Percentiles rank a stretch among this genome's conserved stretches.
phyloP scores from a whole-genome alignment of 495 filamentous ascomycete species.

The Xylaria castorea region DNA sequence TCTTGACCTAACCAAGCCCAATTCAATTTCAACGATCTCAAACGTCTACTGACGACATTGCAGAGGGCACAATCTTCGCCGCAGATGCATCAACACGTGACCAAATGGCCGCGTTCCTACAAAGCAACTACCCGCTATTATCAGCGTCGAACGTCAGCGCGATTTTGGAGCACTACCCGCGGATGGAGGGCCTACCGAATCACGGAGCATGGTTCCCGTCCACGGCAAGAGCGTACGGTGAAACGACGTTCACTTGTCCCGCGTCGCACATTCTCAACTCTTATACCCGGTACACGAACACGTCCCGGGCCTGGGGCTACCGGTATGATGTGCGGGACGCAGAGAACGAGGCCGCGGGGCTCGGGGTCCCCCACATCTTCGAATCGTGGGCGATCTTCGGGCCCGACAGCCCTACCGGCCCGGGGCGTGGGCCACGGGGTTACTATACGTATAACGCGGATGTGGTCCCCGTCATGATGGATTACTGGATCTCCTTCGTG shows the following conservation, averaged over 20 bases:
- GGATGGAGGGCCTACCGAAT: constrained; percentile 32
- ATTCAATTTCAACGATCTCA: not conserved
- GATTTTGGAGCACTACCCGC: constrained; percentile 44
- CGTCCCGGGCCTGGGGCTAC: constrained; percentile 39
- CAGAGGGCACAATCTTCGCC: constrained; percentile 60
- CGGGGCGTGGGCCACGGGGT: constrained; percentile 30
- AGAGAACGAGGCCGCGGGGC: constrained; percentile 30
- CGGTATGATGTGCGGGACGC: constrained; percentile 42
- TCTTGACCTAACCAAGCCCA: not conserved
- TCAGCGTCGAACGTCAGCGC: constrained; percentile 54
- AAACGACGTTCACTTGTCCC: constrained; percentile 70
- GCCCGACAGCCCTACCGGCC: constrained; percentile 40
- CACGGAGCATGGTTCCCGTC: constrained; percentile 49
- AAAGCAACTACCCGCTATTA: constrained; percentile 52
- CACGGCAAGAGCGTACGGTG: constrained; percentile 62
- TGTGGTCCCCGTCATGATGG: constrained; percentile 47
- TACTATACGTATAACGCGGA: constrained; percentile 47
- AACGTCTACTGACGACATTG: not conserved
- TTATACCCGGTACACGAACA: constrained; percentile 25
- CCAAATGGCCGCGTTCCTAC: constrained; percentile 57
- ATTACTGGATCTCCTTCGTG: constrained; percentile 53
- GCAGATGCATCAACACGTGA: constrained; percentile 50
- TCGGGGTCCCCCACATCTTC: constrained; percentile 46
- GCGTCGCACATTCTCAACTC: constrained; percentile 44
- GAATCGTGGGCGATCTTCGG: constrained; percentile 53